Base-by-base conservation (phyloP, 805 yeast species). In the Pichia phayaonensis region DNA sequence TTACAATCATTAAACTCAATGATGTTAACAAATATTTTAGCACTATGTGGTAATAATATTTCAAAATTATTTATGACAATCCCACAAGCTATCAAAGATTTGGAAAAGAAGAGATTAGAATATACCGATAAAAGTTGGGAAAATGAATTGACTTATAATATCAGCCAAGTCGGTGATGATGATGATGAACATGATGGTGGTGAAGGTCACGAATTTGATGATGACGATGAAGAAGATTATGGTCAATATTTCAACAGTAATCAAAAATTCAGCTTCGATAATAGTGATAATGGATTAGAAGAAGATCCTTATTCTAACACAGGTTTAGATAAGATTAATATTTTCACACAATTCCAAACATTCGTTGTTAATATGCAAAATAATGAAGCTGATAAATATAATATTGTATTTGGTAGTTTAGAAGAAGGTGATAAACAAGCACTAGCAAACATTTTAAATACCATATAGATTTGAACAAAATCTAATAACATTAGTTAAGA, bases 271-370 rank as follows among this genome's bases (percentile, higher is more conserved):
- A 60, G 56, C 43, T 71, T 65, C 34, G 84, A 79, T 56, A 81
- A 80, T 11, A 82, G 80, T 46, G 94, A 85, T 45, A 94, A 86
- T 34, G 38, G 38, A 10, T 74, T 86, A 43, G 81, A 83, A 44
- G 97, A 90, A 61, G 96, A 86, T 61, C 81, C 96, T 11, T 72
- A 86, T 62, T 78, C 86, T 24, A 84, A 83, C 56, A 84, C 92
- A 1, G 83, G 95, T 4, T 74, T 94, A 45, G 97, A 92, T 61
- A 71, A 73, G 41, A 68, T 90, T 46, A 86, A 92, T 61, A 83
- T 86, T 3, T 89, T 82, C 66, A 72, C 73, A 16, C 77, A 80
- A 2, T 81, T 90, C 66, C 79, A 82, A 50, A 75, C 77, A 20
- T 74, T 78, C 20, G 66, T 87, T 18, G 52, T 71, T 3, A 61